Conservation (phyloP, 2,329 filamentous ascomycete species). For the Fusarium ramigenum region DNA sequence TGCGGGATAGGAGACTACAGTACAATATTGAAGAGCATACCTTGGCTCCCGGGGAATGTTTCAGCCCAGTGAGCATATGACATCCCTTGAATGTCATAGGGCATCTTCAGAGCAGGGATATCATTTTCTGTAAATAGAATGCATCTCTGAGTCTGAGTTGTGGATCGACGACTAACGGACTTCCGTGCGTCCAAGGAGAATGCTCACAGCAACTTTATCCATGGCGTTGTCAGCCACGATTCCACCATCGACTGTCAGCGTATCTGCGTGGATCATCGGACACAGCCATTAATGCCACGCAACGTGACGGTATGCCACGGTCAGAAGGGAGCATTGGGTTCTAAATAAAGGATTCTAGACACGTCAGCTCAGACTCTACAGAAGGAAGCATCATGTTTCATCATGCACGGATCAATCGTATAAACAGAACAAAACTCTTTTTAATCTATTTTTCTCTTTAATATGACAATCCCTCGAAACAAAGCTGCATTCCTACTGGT, state of each 20-base stretch:
- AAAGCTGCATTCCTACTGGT: slow-evolving; percentile 17
- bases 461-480: slow-evolving; percentile 11
- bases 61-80: slow-evolving; percentile 1
- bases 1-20: neutral
- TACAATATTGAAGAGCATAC: slow-evolving; percentile 9
- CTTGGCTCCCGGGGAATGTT: neutral
- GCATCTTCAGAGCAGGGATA: neutral
- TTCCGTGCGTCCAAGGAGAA: slow-evolving; percentile 9
- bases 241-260: slow-evolving; percentile 22
- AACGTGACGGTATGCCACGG: neutral
- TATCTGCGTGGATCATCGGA: slow-evolving; percentile 20
- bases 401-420: neutral
- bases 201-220: neutral
- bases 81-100: neutral
- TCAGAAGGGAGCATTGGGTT: neutral
- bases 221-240: slow-evolving; percentile 29
- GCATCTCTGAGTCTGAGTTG: slow-evolving; percentile 8
- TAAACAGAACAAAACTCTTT: neutral
- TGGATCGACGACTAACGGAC: neutral
- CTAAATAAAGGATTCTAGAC: neutral
- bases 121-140: neutral
- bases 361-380: slow-evolving; percentile 2
- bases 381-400: neutral
- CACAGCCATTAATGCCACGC: slow-evolving; percentile 21
- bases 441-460: neutral